Conservation (phyloP, 2,329 filamentous ascomycete genomes). For the Fonsecaea pedrosoi region DNA sequence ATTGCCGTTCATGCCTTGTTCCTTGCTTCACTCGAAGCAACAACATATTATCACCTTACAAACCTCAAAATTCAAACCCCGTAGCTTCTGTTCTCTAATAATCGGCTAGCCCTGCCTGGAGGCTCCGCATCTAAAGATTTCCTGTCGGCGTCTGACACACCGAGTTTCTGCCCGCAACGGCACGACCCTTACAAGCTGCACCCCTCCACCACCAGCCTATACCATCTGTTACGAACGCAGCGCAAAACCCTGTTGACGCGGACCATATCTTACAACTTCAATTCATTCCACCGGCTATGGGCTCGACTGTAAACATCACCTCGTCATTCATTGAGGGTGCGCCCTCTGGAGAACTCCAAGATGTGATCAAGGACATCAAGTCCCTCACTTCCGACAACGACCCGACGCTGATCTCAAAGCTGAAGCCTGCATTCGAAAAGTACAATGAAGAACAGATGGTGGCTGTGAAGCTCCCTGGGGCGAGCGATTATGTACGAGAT, state of each 20-base stretch:
- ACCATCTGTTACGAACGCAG: not conserved
- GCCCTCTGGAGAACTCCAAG: slow-evolving; percentile 92
- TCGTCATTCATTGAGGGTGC: slow-evolving; percentile 92
- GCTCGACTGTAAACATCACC: slow-evolving; percentile 64
- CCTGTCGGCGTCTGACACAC: not conserved
- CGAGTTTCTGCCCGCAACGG: not conserved
- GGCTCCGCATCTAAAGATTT: slow-evolving; percentile 11
- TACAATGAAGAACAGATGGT: slow-evolving; percentile 96
- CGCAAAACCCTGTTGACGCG: not conserved
- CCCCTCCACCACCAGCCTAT: not conserved
- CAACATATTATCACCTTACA: not conserved
- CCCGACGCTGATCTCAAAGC: slow-evolving; percentile 70
- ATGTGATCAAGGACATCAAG: slow-evolving; percentile 89
- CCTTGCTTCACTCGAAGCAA: not conserved
- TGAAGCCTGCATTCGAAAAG: slow-evolving; percentile 83
- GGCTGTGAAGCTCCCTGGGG: slow-evolving; percentile 86
- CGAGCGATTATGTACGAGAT: slow-evolving; percentile 72
- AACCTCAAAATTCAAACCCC: not conserved
- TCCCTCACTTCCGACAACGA: slow-evolving; percentile 72
- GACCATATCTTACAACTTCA: not conserved
- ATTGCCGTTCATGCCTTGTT: not conserved
- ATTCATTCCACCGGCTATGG: slow-evolving; percentile 45
- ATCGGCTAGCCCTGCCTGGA: not conserved
- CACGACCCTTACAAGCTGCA: not conserved
- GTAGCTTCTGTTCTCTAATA: not conserved